These are phyloP conservation scores for Omphalea diandra DNA, from an alignment of 441 rosid species.

Conservation along the genomic window DNA sequence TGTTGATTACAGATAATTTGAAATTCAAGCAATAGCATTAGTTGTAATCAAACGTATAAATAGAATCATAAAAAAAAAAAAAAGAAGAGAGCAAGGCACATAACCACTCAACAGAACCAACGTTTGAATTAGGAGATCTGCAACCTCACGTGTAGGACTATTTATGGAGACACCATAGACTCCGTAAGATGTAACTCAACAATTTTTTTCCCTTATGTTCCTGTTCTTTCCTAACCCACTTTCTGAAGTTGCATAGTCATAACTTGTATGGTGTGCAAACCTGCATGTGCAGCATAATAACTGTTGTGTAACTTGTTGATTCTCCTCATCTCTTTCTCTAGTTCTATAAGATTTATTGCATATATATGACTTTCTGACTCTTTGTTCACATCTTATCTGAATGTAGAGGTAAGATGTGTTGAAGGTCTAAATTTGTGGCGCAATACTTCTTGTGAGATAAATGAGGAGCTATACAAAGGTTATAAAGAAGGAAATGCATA, in stretches of 20 bases:
- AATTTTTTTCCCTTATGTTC: background rate
- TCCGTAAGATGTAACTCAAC: background rate
- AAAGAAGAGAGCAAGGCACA: background rate
- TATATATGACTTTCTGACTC: conserved; percentile 13
- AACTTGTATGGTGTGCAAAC: background rate
- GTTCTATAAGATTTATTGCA: no score
- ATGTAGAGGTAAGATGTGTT: conserved; percentile 55
- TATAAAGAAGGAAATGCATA: conserved; percentile 48
- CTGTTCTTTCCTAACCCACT: background rate
- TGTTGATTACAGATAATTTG: background rate
- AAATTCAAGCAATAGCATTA: background rate
- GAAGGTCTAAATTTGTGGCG: conserved; percentile 62
- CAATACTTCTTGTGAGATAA: conserved; percentile 60
- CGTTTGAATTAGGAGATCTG: background rate
- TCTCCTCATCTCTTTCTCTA: background rate
- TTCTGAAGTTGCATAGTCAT: background rate
- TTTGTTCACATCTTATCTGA: conserved; percentile 11
- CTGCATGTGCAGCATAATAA: background rate
- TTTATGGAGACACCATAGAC: background rate
- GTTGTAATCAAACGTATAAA: background rate
- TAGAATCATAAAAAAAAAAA: background rate
- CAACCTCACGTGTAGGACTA: background rate
- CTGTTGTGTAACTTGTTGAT: background rate
- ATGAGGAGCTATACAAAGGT: conserved; percentile 69
- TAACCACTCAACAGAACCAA: background rate